These are phyloP conservation scores for Panicum hallii DNA, from an alignment of 202 grass and related monocot species.

Conservation along the genomic window DNA sequence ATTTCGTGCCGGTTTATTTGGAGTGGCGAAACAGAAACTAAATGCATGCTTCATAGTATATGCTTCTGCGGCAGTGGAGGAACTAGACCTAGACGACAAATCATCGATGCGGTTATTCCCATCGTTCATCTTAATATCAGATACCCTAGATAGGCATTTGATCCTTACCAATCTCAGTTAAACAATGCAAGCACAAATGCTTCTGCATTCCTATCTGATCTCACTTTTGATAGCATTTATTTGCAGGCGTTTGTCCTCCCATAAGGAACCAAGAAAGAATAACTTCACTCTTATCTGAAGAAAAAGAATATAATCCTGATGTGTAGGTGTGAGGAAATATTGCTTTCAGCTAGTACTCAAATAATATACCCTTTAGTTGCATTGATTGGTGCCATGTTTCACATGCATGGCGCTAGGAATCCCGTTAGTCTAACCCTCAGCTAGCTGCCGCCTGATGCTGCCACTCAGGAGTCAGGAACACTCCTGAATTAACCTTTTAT, in stretches of 20 bases:
- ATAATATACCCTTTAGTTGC: conserved; percentile 45
- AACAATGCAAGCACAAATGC: conserved; percentile 45
- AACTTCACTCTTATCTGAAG: conserved; percentile 32
- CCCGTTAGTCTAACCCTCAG: conserved; percentile 9
- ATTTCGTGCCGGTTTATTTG: background rate
- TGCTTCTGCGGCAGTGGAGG: background rate
- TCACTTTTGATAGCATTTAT: conserved; percentile 38
- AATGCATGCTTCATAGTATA: background rate
- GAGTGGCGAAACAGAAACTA: background rate
- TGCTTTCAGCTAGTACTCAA: conserved; percentile 48
- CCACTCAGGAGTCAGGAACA: conserved; percentile 34
- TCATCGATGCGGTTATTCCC: conserved; percentile 37
- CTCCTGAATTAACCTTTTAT: conserved; percentile 34
- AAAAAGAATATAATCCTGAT: conserved; percentile 28
- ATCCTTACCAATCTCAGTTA: conserved; percentile 50
- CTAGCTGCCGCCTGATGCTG: conserved; percentile 13
- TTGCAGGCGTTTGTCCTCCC: background rate
- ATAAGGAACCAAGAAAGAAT: conserved; percentile 11
- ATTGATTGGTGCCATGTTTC: conserved; percentile 35
- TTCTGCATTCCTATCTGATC: conserved; percentile 24
- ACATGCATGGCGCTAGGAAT: conserved; percentile 40
- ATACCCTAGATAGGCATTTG: conserved; percentile 23
- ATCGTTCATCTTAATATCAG: conserved; percentile 21
- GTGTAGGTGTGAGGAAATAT: conserved; percentile 26
- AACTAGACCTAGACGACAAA: background rate